Evolutionary conservation across 768 basidiomycete genomes (phyloP), one percentile per base, ranked within the genome.

Genomic region (Hygrophorus pudorinus): DNA sequence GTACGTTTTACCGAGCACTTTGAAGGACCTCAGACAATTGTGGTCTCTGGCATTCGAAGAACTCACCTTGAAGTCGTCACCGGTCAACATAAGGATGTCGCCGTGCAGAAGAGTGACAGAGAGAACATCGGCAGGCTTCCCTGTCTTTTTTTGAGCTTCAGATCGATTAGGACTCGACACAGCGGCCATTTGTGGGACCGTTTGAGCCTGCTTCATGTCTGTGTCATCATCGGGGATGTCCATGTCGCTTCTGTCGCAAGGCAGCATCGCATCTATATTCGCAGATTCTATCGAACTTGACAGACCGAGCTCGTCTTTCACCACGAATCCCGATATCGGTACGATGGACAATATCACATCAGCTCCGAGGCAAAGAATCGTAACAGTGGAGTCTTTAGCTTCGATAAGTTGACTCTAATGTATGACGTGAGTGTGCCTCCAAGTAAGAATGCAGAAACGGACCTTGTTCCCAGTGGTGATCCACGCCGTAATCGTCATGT

Each of bases 1-100:
- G 58, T 56, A 2, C 69, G 64, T 45, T 70, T 68, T 43, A 71
- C 58, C 28, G 67, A 65, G 58, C 69, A 72, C 71, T 72, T 12
- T 1, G 18, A 17, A 17, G 24, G 27, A 36, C 10, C 28, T 33
- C 10, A 38, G 27, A 27, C 44, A 40, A 46, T 37, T 29, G 14
- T 16, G 16, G 24, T 21, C 5, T 18, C 12, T 21, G 10, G 40
- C n/a, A 11, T 20, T 27, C 4, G 21, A 49, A 20, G 38, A 38
- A 52, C 63, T n/a, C 47, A 68, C 71, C 59, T 68, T 59, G 44
- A 68, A 71, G 20, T 63, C 58, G 45, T 65, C 65, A 2, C 70
- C 70, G 40, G 57, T 60, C 46, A 72, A 53, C 17, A 70, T 54
- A 13, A 70, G 39, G 14, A 65, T 53, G 45, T 72, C 70, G 0